Percentiles rank a stretch among this genome's conserved stretches.
Evolutionary conservation across 2,329 filamentous ascomycete species (phyloP).

Genomic region (Penicillium brasilianum): DNA sequence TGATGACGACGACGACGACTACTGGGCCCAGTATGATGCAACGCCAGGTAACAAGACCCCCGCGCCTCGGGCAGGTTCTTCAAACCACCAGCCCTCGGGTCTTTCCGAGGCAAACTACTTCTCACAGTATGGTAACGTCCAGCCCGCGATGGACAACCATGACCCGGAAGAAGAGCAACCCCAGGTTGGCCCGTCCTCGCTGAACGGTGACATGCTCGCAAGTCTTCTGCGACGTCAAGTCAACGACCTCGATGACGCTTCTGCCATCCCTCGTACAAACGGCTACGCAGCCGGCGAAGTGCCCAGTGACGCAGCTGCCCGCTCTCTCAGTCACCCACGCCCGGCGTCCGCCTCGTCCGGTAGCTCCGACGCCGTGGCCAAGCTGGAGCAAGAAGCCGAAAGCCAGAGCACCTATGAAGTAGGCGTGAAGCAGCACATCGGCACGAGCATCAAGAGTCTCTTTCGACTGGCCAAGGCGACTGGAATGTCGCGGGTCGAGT

Average conservation of each 20-base stretch:
- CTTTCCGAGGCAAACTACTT: conserved; percentile 65
- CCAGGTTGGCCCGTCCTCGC: conserved; percentile 56
- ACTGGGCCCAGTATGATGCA: conserved; percentile 68
- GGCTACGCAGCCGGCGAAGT: conserved; percentile 28
- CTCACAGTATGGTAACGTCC: conserved; percentile 65
- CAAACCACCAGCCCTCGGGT: conserved; percentile 34
- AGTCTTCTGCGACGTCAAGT: conserved; percentile 47
- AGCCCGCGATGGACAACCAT: conserved; percentile 67
- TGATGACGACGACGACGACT: conserved; percentile 65
- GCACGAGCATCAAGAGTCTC: conserved; percentile 67
- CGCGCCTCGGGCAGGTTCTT: conserved; percentile 34
- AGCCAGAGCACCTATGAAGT: conserved; percentile 60
- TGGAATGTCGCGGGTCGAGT: conserved; percentile 64
- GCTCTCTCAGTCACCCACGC: conserved; percentile 48
- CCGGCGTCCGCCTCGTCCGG: conserved; percentile 49
- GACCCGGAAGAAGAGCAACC: conserved; percentile 62
- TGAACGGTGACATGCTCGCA: conserved; percentile 58
- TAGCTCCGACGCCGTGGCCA: conserved; percentile 58
- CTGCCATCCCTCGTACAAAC: conserved; percentile 26
- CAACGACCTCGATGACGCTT: conserved; percentile 31
- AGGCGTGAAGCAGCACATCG: conserved; percentile 67
- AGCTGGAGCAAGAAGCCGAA: conserved; percentile 59
- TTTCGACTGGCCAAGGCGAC: conserved; percentile 64
- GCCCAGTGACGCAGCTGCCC: conserved; percentile 31
- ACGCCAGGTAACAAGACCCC: conserved; percentile 54